Conservation (phyloP, 495 filamentous ascomycete species). For the Penicillium turbatum region DNA sequence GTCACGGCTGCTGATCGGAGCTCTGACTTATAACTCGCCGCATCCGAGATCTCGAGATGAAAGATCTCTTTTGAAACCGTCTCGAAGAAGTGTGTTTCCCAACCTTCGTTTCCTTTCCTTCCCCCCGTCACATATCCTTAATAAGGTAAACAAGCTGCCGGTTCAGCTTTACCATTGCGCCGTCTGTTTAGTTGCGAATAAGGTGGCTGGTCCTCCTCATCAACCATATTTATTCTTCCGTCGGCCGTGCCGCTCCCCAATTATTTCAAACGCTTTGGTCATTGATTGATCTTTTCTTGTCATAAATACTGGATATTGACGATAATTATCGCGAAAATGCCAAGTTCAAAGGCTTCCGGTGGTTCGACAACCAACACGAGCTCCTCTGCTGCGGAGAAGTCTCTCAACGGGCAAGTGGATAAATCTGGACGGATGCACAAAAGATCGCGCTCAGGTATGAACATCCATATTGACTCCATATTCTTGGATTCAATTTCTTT, state of each 20-base stretch:
- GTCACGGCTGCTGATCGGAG: conserved; percentile 12
- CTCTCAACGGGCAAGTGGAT: not conserved
- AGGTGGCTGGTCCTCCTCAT: conserved; percentile 11
- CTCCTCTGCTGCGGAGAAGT: not conserved
- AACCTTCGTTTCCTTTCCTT: conserved; percentile 11
- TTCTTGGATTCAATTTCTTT: not conserved
- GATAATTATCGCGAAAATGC: conserved; percentile 7
- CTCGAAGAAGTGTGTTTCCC: conserved; percentile 2
- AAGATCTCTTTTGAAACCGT: conserved; percentile 5
- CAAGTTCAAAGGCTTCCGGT: not conserved
- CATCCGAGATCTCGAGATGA: conserved; percentile 14
- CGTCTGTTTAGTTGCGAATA: conserved; percentile 18
- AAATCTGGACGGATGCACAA: conserved; percentile 1
- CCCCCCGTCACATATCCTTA: conserved; percentile 11
- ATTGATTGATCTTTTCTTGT: not conserved
- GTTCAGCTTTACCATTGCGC: conserved; percentile 35
- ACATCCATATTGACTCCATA: not conserved
- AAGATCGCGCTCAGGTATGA: conserved; percentile 1
- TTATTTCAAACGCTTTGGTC: not conserved
- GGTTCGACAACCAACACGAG: not conserved
- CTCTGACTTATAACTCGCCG: conserved; percentile 13
- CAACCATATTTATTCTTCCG: conserved; percentile 12
- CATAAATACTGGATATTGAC: not conserved
- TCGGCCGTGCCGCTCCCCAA: not conserved
- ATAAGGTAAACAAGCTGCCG: conserved; percentile 33